These are phyloP conservation scores for Tetrapisispora namnaoensis DNA, from an alignment of 805 yeast genomes.

Conservation along the genomic window DNA sequence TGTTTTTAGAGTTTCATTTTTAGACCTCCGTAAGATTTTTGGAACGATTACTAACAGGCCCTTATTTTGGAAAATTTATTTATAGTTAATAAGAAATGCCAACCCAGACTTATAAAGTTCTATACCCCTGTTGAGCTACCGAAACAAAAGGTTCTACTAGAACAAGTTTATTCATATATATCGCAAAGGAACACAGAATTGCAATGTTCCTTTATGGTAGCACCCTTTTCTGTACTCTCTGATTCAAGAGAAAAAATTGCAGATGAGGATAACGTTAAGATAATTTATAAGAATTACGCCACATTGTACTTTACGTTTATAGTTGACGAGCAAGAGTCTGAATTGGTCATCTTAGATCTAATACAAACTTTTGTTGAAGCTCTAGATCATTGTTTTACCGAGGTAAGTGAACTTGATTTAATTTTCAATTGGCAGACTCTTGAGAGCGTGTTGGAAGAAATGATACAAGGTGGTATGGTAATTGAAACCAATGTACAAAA, in stretches of 20 bases:
- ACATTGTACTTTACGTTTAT: slow-evolving; percentile 92
- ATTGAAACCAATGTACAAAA: slow-evolving; percentile 78
- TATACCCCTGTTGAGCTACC: slow-evolving; percentile 83
- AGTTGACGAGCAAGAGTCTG: slow-evolving; percentile 93
- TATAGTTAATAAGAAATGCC: slow-evolving; percentile 76
- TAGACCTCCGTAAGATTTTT: background rate
- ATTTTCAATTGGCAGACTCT: slow-evolving; percentile 99
- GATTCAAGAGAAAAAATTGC: slow-evolving; percentile 17
- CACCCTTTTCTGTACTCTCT: slow-evolving; percentile 60
- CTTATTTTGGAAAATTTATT: slow-evolving; percentile 1
- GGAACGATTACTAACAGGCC: background rate
- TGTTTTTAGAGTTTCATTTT: slow-evolving; percentile 24
- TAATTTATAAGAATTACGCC: slow-evolving; percentile 89
- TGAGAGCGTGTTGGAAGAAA: slow-evolving; percentile 83
- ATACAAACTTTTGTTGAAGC: slow-evolving; percentile 97
- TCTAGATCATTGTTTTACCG: slow-evolving; percentile 82
- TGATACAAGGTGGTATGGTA: slow-evolving; percentile 96
- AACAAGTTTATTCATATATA: slow-evolving; percentile 74
- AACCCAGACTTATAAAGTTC: slow-evolving; percentile 82
- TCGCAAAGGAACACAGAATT: slow-evolving; percentile 51
- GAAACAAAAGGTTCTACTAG: slow-evolving; percentile 68
- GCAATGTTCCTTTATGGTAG: slow-evolving; percentile 83
- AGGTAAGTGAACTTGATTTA: slow-evolving; percentile 90
- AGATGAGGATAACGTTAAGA: slow-evolving; percentile 66
- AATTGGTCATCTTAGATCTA: slow-evolving; percentile 83